phyloP scores from a whole-genome alignment of 306 rosid species.

The Pyrus bretschneideri region DNA sequence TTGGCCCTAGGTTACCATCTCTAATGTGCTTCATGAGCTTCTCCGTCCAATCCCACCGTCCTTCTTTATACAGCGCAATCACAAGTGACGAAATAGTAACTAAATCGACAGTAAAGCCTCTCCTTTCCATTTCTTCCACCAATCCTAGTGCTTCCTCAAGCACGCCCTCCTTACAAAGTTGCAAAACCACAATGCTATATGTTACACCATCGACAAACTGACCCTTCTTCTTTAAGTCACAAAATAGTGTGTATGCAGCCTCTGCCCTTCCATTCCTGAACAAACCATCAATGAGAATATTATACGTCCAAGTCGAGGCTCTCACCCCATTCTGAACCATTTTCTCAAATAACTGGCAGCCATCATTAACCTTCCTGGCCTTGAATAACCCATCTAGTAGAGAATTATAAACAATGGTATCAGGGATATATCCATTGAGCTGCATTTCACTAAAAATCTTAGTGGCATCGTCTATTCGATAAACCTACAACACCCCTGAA shows the following conservation, averaged over 20 bases:
- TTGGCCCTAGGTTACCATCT: conserved; percentile 55
- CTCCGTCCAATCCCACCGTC: conserved; percentile 72
- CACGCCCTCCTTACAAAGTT: conserved; percentile 63
- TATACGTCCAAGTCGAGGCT: conserved; percentile 59
- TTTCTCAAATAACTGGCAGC: conserved; percentile 76
- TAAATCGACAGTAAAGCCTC: conserved; percentile 73
- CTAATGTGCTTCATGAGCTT: conserved; percentile 76
- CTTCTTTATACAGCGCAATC: conserved; percentile 54
- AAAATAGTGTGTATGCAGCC: conserved; percentile 66
- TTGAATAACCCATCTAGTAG: conserved; percentile 64
- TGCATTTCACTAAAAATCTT: conserved; percentile 62
- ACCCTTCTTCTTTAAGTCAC: conserved; percentile 82
- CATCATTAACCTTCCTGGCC: conserved; percentile 56
- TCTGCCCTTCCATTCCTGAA: conserved; percentile 77
- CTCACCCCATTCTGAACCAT: conserved; percentile 73
- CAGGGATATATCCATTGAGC: conserved; percentile 40
- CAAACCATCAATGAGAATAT: conserved; percentile 70
- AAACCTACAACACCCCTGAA: conserved; percentile 66
- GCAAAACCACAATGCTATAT: conserved; percentile 70
- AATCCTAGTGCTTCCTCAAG: conserved; percentile 58
- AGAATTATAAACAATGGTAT: conserved; percentile 61
- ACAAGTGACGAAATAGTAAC: conserved; percentile 64
- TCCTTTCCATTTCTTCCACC: conserved; percentile 88
- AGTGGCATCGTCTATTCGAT: conserved; percentile 46
- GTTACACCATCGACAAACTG: conserved; percentile 72